Percentiles rank a stretch among this genome's conserved stretches.
Conservation (phyloP, 306 rosid genomes). For the Lablab purpureus region DNA sequence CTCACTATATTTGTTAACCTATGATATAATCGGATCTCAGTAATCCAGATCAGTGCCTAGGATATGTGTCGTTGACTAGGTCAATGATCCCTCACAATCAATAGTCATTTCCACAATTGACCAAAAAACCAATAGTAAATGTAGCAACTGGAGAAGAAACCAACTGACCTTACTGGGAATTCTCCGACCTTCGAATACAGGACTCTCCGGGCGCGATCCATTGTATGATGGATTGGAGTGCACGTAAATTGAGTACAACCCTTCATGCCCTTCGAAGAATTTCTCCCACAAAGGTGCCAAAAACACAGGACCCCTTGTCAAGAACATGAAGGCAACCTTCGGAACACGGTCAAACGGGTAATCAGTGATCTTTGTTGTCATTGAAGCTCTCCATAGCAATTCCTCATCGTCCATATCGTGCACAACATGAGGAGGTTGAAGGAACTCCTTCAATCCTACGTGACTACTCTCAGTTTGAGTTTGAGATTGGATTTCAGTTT, state of each 20-base stretch:
- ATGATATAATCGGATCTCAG: not conserved
- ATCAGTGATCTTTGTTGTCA: conserved; percentile 54
- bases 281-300: conserved; percentile 88
- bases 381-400: conserved; percentile 87
- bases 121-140: not conserved
- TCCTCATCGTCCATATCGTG: conserved; percentile 81
- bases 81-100: not conserved
- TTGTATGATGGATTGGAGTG: conserved; percentile 84
- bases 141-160: not conserved
- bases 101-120: not conserved
- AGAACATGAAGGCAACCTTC: conserved; percentile 87
- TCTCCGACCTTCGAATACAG: conserved; percentile 68
- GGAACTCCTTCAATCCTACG: conserved; percentile 59
- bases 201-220: conserved; percentile 61
- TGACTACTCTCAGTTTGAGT: conserved; percentile 18
- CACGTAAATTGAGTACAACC: conserved; percentile 75
- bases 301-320: conserved; percentile 73
- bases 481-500: not conserved
- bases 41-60: not conserved
- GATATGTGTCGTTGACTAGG: not conserved
- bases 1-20: too few species aligned
- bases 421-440: conserved; percentile 57
- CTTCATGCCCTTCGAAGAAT: conserved; percentile 80
- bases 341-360: conserved; percentile 73
- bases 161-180: conserved; percentile 85